phyloP scores from a whole-genome alignment of 2,329 filamentous ascomycete species.

The Dendryphion nanum region DNA sequence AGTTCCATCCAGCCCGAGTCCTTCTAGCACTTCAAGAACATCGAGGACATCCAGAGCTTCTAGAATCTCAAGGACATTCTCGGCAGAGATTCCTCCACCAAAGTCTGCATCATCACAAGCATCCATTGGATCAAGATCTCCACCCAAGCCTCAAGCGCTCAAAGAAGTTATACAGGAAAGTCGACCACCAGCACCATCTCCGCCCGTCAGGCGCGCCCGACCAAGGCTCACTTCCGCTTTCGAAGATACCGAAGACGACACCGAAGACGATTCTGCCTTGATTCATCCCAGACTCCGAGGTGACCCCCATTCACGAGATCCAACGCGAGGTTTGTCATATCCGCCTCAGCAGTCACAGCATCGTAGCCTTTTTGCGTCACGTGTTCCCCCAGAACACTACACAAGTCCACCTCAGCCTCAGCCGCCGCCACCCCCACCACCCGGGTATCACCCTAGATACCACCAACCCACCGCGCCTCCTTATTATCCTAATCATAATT shows the following conservation, averaged over 20 bases:
- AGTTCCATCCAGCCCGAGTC: too few relatives aligned
- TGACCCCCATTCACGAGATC: constrained; percentile 24
- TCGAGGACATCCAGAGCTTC: too few relatives aligned
- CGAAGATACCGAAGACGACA: constrained; percentile 27
- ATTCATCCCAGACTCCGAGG: constrained; percentile 30
- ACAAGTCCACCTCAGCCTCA: constrained; percentile 26
- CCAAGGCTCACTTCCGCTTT: constrained; percentile 30
- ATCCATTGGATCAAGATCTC: constrained; percentile 2
- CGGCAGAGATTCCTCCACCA: too few relatives aligned
- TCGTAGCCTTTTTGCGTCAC: constrained; percentile 33
- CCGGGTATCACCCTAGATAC: constrained; percentile 37
- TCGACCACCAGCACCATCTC: constrained; percentile 35
- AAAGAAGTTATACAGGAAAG: constrained; percentile 25
- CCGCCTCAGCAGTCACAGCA: constrained; percentile 22
- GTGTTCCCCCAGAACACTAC: constrained; percentile 36
- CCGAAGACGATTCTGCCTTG: constrained; percentile 28
- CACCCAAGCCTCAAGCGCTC: constrained; percentile 12
- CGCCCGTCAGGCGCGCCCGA: constrained; percentile 28
- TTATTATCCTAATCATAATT: constrained; percentile 31
- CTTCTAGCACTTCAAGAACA: too few relatives aligned
- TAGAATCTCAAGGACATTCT: not conserved
- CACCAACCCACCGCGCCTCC: constrained; percentile 35
- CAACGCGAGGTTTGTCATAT: constrained; percentile 21
- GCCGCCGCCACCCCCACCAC: constrained; percentile 70
- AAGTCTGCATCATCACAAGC: not conserved